Evolutionary conservation across 1,284 basidiomycete genomes (phyloP), one percentile per base, ranked within the genome.

Genomic region (Trichosporon ovoides): DNA sequence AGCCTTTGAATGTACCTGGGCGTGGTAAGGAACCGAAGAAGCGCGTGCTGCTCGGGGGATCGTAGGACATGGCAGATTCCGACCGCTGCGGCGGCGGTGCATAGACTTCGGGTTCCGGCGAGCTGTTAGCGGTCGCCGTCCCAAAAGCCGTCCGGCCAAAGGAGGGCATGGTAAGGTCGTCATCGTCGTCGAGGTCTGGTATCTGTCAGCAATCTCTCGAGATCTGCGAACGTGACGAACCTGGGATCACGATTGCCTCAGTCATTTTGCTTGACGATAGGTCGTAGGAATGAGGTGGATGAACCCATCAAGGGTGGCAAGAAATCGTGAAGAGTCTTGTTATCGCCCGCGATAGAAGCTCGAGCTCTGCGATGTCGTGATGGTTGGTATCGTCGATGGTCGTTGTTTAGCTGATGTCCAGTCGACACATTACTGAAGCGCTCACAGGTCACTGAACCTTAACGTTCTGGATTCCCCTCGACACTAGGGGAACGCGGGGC

Each of bases 161-260:
- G 9, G 65, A 63, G 2, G 73, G 72, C 3, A 73, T 52, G 18
- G 63, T 62, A 14, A 66, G 64, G 59, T 74, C 70, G 52, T 75
- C 70, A 28, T 73, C 74, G 52, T 76, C 74, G 46, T 76, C 74
- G 52, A 73, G 65, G 59, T 73, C 72, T 73, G 48, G 3, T 49
- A 52, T 35, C 38, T 11, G 19, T 59, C 33, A 46, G 46, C 14
- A 28, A 34, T 13, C 19, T 14, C n/a, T 14, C 10, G 11, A 38
- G 34, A 14, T 13, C 35, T 36, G n/a, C 24, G 43, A 31, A 48
- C 43, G n/a, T 28, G 14, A 31, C 73, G 48, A 43, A 75, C 75
- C 67, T 34, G 75, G 75, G 38, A 77, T 72, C n/a, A 72, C 68
- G 31, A 75, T 74, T 53, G 69, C 69, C 60, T 70, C 67, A 36